Conservation (phyloP, 1,139 yeast genomes). For the Zygosaccharomyces sapae region DNA sequence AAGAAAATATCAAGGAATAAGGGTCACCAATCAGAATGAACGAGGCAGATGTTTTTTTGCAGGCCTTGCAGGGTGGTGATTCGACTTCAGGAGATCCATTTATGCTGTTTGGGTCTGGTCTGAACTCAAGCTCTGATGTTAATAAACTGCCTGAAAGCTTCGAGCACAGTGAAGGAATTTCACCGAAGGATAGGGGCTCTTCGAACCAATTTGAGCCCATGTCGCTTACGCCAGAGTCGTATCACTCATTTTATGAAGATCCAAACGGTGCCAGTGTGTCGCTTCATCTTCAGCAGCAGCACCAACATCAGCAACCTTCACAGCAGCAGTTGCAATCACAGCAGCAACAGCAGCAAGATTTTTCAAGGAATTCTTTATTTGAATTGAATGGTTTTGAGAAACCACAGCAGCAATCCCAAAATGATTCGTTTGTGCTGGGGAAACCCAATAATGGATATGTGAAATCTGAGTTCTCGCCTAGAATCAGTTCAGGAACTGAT, state of each 20-base stretch:
- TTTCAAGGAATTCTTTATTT: slow-evolving; percentile 8
- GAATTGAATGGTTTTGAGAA: slow-evolving; percentile 12
- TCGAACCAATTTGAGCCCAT: slow-evolving; percentile 9
- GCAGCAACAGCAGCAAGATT: background rate
- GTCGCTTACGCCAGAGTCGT: slow-evolving; percentile 22
- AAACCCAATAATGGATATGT: slow-evolving; percentile 7
- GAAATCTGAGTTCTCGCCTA: slow-evolving; percentile 16
- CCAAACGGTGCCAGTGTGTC: slow-evolving; percentile 1
- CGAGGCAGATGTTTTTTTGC: slow-evolving; percentile 11
- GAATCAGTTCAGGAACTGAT: slow-evolving; percentile 1
- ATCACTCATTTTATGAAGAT: slow-evolving; percentile 13
- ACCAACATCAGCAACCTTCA: slow-evolving; percentile 8
- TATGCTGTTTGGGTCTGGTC: slow-evolving; percentile 8
- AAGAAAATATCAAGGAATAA: background rate
- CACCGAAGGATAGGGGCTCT: slow-evolving; percentile 8
- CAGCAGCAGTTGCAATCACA: too few species aligned
- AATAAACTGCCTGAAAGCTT: slow-evolving; percentile 8
- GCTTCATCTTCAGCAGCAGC: slow-evolving; percentile 2
- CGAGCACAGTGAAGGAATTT: slow-evolving; percentile 6
- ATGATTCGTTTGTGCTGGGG: slow-evolving; percentile 3
- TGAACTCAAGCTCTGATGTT: slow-evolving; percentile 1
- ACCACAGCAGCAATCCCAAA: slow-evolving; percentile 1
- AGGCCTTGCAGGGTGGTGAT: slow-evolving; percentile 11
- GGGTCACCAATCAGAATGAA: slow-evolving; percentile 6
- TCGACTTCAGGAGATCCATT: slow-evolving; percentile 2